A percentile compares a stretch with the other conserved stretches of the same genome.
Conservation (phyloP, 1,284 basidiomycete species). For the Tilletia setariae region DNA sequence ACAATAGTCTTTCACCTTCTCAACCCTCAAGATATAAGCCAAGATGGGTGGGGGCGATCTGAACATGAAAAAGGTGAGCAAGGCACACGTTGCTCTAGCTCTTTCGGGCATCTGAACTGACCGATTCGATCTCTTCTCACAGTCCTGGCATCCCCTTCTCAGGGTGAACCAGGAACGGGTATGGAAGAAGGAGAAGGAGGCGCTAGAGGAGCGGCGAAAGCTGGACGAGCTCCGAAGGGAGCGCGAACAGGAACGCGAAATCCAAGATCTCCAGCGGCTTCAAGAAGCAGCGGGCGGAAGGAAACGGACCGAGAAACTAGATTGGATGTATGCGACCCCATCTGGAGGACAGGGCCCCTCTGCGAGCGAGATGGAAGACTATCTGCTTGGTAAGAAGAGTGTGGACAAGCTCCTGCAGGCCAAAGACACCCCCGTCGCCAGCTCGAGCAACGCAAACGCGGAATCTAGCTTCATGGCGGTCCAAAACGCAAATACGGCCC, state of each 20-base stretch:
- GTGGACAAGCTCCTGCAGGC: constrained; percentile 87
- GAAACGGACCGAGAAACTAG: constrained; percentile 86
- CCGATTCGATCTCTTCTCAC: not conserved
- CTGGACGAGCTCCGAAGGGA: constrained; percentile 93
- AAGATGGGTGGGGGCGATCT: constrained; percentile 81
- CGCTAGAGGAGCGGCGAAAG: constrained; percentile 96
- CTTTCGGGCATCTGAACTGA: not conserved
- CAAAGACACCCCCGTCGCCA: constrained; percentile 69
- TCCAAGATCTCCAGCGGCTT: constrained; percentile 89
- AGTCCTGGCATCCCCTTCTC: constrained; percentile 91
- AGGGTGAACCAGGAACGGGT: constrained; percentile 98
- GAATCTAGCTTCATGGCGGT: constrained; percentile 23
- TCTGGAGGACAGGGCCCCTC: constrained; percentile 77
- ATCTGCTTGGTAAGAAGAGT: constrained; percentile 94
- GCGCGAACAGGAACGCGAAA: constrained; percentile 91
- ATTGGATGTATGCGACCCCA: constrained; percentile 99
- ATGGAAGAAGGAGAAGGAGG: constrained; percentile 96
- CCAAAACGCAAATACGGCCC: constrained; percentile 69
- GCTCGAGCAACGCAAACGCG: not conserved
- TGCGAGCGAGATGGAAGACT: constrained; percentile 88
- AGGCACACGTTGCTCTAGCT: not conserved
- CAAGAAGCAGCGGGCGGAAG: constrained; percentile 77
- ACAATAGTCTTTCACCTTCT: too few relatives aligned
- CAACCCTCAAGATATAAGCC: constrained; percentile 42
- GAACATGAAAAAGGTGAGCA: constrained; percentile 70